These are phyloP conservation scores for Porphyra umbilicalis DNA, from an alignment of 31 red algal genomes.

Conservation along the genomic window DNA sequence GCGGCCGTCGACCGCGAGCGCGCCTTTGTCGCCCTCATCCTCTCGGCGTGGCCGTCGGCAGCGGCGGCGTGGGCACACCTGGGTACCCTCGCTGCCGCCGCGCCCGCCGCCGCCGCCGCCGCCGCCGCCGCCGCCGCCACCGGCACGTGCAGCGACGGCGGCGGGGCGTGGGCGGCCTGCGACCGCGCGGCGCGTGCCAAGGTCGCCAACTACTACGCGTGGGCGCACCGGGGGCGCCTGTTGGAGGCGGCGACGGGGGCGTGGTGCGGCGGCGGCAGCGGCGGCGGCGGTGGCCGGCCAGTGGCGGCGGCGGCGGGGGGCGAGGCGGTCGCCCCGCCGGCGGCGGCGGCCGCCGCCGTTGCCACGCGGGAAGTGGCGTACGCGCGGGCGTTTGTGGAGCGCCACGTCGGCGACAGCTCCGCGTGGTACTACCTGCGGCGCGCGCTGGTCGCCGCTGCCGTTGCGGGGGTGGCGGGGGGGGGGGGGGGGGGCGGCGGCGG, in stretches of 20 bases:
- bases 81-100: not conserved
- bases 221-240: not conserved
- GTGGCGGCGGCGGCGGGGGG: not conserved
- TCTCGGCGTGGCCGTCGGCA: not conserved
- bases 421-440: not conserved
- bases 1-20: not conserved
- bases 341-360: not conserved
- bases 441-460: not conserved
- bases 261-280: not conserved
- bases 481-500: not conserved
- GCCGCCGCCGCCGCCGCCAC: not conserved
- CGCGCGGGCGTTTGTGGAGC: not conserved
- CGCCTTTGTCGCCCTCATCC: not conserved
- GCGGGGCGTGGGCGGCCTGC: not conserved
- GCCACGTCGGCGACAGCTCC: not conserved
- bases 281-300: not conserved
- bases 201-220: not conserved
- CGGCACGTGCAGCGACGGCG: not conserved
- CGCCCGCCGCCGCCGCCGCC: not conserved
- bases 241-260: not conserved
- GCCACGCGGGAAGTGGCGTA: not conserved
- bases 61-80: not conserved
- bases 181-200: not conserved
- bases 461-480: not conserved
- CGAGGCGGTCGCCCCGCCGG: not conserved